A percentile compares a stretch with the other conserved stretches of the same genome.
Conservation (phyloP, 805 yeast genomes). For the Grigorovia transvaalensis region DNA sequence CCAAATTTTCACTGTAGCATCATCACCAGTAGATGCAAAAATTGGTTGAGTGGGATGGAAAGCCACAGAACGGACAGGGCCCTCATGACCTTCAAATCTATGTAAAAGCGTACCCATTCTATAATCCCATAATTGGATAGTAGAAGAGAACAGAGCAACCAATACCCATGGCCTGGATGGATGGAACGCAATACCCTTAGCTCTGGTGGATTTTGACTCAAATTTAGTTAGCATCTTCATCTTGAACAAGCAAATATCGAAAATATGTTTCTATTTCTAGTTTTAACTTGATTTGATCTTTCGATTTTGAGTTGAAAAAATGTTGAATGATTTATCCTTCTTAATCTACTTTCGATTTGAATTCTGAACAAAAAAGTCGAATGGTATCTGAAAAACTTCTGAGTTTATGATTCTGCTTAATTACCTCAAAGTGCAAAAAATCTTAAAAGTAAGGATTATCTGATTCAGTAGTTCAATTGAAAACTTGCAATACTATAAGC, state of each 20-base stretch:
- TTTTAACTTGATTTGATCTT: background rate
- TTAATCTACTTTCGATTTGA: no score
- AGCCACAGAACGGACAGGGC: conserved; percentile 91
- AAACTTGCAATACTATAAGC: background rate
- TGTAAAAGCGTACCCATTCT: conserved; percentile 97
- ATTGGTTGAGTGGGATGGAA: conserved; percentile 98
- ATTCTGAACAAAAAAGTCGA: no score
- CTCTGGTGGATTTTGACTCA: conserved; percentile 95
- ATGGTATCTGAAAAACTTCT: no score
- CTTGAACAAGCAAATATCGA: conserved; percentile 22
- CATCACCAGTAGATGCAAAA: conserved; percentile 96
- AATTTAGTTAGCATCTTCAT: conserved; percentile 87
- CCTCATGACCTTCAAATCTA: conserved; percentile 95
- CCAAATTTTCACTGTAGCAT: conserved; percentile 92
- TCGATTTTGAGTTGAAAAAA: no score
- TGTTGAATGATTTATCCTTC: no score
- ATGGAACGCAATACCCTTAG: conserved; percentile 95
- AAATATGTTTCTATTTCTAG: background rate
- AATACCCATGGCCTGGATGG: conserved; percentile 90
- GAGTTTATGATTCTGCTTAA: no score
- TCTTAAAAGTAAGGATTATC: background rate
- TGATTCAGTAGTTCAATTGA: background rate
- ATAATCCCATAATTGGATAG: conserved; percentile 99
- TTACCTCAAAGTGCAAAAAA: background rate
- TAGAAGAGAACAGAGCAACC: conserved; percentile 91